Evolutionary conservation across 345 rosid species (phyloP), one percentile per base, ranked within the genome.

Genomic region (Linum trigynum): DNA sequence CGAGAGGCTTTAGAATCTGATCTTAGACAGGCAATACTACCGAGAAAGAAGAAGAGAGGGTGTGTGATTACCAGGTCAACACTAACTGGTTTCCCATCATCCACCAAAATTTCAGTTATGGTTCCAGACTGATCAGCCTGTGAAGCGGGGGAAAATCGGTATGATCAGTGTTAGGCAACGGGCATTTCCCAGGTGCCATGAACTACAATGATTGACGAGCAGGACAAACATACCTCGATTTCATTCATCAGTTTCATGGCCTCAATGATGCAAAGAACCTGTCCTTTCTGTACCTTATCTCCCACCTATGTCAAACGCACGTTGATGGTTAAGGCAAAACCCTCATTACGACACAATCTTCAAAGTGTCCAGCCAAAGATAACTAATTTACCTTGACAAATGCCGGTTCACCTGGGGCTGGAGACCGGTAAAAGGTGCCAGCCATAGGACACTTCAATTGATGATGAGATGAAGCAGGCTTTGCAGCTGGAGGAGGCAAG

Each of bases 221-320:
- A 5, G 1, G 17, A 1, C 16, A 59, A 59, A 57, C 73, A 14
- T 73, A 94, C 99, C 81, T 94, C 99, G n/a, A 94, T 90, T 74
- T 94, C 97, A 62, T 94, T 94, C 99, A 94, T 90, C 65, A 94
- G 78, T 75, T 94, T 94, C 99, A 94, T 94, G 64, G 99, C 99
- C 78, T 94, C 99, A 35, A 88, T 81, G 76, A 94, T 90, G 81
- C 99, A 90, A 66, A 94, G 38, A 39, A 90, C 89, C 74, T 94
- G 99, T 57, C 97, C 99, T 76, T 90, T 94, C 84, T 86, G 90
- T 73, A 94, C 99, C 69, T 85, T 86, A 67, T 94, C 99, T 76
- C 99, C 99, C 57, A 88, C 92, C 99, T 94, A 70, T 50, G 63
- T 38, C 38, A 65, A 39, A 14, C 32, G 32, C 32, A 11, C 32